Evolutionary conservation across 2,329 filamentous ascomycete species (phyloP).

Genomic region (Penicillium sp.): DNA sequence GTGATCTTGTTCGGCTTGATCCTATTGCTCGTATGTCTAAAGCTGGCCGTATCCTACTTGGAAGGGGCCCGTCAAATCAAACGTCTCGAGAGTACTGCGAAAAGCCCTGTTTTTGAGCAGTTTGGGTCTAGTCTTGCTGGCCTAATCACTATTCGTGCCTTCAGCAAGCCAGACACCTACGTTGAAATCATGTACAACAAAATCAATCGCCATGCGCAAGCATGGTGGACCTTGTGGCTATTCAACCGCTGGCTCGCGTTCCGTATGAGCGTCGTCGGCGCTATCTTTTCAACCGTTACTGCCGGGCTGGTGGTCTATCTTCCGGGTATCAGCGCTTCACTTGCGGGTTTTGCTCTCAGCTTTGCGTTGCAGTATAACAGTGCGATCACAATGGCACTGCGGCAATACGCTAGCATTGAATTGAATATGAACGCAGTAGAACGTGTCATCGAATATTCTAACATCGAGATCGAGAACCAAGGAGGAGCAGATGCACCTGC

Average conservation of each 20-base stretch:
- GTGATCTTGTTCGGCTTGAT: conserved; percentile 62
- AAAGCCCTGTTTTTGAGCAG: conserved; percentile 77
- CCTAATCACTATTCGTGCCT: conserved; percentile 72
- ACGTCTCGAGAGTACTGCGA: conserved; percentile 71
- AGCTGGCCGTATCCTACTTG: conserved; percentile 56
- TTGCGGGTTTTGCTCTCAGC: conserved; percentile 73
- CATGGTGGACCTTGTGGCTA: conserved; percentile 67
- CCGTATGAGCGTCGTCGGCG: conserved; percentile 68
- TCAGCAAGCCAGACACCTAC: conserved; percentile 66
- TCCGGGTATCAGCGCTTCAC: conserved; percentile 62
- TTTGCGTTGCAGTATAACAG: conserved; percentile 70
- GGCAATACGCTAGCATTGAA: conserved; percentile 69
- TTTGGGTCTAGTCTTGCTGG: conserved; percentile 72
- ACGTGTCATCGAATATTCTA: conserved; percentile 55
- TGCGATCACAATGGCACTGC: conserved; percentile 65
- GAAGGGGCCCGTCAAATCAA: conserved; percentile 72
- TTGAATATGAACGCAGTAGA: conserved; percentile 44
- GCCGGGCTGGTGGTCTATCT: conserved; percentile 63
- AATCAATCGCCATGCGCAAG: conserved; percentile 66
- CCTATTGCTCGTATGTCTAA: conserved; percentile 56
- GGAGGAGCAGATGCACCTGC: conserved; percentile 26
- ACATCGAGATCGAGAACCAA: conserved; percentile 33
- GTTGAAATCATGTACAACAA: conserved; percentile 66
- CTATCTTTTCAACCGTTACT: conserved; percentile 66
- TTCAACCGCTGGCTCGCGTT: conserved; percentile 77